A percentile compares a stretch with the other conserved stretches of the same genome.
Evolutionary conservation across 2,329 filamentous ascomycete genomes (phyloP).

Genomic region (Chaetomium globosum): DNA sequence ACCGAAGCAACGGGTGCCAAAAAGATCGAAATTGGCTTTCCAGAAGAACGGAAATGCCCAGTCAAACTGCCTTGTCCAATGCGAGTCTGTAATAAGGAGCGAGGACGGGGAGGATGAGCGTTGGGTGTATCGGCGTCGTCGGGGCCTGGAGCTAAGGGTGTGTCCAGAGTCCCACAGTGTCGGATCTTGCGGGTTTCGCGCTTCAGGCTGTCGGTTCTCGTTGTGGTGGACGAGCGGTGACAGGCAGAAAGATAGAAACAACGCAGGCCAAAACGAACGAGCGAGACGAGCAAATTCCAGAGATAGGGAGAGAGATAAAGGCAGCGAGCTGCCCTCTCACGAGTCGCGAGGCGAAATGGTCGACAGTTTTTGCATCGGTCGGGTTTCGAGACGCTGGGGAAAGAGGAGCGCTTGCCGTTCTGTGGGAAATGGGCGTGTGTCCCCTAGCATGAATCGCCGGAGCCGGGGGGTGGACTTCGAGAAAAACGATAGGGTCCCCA

Average conservation of each 20-base stretch:
- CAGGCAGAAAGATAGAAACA: slow-evolving; percentile 9
- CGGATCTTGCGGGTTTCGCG: slow-evolving; percentile 12
- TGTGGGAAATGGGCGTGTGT: slow-evolving; percentile 34
- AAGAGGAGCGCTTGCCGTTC: slow-evolving; percentile 27
- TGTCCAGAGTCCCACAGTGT: slow-evolving; percentile 1
- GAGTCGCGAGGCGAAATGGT: slow-evolving; percentile 20
- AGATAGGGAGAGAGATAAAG: not conserved
- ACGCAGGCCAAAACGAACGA: slow-evolving; percentile 17
- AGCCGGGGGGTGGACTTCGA: slow-evolving; percentile 39
- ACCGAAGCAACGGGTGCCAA: slow-evolving; percentile 33
- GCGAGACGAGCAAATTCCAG: slow-evolving; percentile 14
- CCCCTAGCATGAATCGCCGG: slow-evolving; percentile 42
- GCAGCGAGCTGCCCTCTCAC: slow-evolving; percentile 25
- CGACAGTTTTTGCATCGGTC: slow-evolving; percentile 23
- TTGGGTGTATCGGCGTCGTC: not conserved
- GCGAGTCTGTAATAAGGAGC: slow-evolving; percentile 18
- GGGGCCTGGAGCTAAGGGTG: not conserved
- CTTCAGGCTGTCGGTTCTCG: not conserved
- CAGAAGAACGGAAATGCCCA: slow-evolving; percentile 3
- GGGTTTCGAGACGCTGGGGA: slow-evolving; percentile 20
- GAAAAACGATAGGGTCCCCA: slow-evolving; percentile 43
- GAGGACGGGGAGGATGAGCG: not conserved
- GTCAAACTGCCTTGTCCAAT: not conserved
- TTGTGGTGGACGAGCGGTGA: not conserved
- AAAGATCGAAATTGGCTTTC: slow-evolving; percentile 23